Conservation (phyloP, 768 basidiomycete genomes). For the Pleurotus salmoneostramineus region DNA sequence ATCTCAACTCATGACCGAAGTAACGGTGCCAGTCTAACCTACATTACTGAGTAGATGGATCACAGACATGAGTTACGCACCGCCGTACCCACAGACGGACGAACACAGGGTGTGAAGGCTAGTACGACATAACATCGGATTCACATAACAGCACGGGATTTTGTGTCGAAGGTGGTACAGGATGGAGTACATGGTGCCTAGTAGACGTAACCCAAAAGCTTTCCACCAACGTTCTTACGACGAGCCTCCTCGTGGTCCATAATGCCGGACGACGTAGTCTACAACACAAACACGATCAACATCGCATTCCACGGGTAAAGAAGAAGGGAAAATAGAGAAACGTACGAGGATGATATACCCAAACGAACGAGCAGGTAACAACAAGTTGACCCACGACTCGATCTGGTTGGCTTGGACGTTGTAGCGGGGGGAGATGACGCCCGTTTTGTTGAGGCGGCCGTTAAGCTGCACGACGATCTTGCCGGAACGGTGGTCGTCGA, state of each 20-base stretch:
- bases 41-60: no score
- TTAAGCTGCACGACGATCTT: constrained; percentile 99
- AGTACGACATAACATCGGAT: no score
- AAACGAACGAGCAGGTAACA: constrained; percentile 94
- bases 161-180: no score
- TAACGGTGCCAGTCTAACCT: no score
- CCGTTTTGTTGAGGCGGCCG: constrained; percentile 98
- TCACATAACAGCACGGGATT: no score
- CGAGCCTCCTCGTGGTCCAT: constrained; percentile 99
- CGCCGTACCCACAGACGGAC: no score
- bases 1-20: no score
- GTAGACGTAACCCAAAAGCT: constrained; percentile 90
- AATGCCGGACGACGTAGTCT: constrained; percentile 98
- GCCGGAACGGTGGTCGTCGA: constrained; percentile 97
- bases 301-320: no score
- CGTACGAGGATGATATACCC: constrained; percentile 92
- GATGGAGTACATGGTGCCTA: constrained; percentile 39
- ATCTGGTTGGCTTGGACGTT: constrained; percentile 93
- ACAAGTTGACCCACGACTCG: constrained; percentile 94
- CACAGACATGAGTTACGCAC: no score
- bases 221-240: constrained; percentile 96
- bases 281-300: not conserved
- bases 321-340: constrained; percentile 13
- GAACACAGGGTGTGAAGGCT: no score
- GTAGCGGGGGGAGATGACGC: constrained; percentile 99